These are phyloP conservation scores for Eucalyptus cladocalyx DNA, from an alignment of 345 rosid species.

Conservation along the genomic window DNA sequence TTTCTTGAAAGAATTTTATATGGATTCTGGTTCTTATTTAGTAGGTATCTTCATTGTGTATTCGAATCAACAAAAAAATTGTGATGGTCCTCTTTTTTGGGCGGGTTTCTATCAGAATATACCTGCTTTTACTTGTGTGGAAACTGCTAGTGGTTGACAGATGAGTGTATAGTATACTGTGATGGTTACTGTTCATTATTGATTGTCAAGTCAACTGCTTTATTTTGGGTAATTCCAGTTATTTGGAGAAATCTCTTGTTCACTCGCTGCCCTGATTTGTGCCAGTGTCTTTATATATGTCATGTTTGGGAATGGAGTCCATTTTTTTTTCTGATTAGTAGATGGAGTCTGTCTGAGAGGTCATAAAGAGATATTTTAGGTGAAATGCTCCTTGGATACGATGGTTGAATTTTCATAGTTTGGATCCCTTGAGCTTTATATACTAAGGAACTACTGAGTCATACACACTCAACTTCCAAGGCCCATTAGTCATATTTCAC, in stretches of 20 bases:
- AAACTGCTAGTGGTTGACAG: background rate
- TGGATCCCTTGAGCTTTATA: background rate
- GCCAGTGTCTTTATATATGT: background rate
- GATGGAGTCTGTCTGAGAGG: background rate
- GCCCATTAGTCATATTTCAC: background rate
- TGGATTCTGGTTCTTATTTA: background rate
- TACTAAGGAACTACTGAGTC: background rate
- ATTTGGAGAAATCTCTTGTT: background rate
- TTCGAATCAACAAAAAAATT: background rate
- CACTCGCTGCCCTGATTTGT: background rate
- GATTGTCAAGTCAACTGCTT: background rate
- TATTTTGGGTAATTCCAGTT: background rate
- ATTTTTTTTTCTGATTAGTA: background rate
- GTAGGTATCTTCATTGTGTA: background rate
- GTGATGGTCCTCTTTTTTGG: background rate
- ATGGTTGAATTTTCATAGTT: background rate
- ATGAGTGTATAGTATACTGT: background rate
- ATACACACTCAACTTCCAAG: rapidly evolving
- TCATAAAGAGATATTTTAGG: background rate
- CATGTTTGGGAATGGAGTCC: background rate
- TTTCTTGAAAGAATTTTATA: background rate
- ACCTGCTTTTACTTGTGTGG: background rate
- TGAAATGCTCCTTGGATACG: background rate
- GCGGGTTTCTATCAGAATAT: background rate
- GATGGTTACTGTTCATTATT: background rate